These are phyloP conservation scores for Tephrocybe sp. DNA, from an alignment of 768 basidiomycete genomes.

Conservation along the genomic window DNA sequence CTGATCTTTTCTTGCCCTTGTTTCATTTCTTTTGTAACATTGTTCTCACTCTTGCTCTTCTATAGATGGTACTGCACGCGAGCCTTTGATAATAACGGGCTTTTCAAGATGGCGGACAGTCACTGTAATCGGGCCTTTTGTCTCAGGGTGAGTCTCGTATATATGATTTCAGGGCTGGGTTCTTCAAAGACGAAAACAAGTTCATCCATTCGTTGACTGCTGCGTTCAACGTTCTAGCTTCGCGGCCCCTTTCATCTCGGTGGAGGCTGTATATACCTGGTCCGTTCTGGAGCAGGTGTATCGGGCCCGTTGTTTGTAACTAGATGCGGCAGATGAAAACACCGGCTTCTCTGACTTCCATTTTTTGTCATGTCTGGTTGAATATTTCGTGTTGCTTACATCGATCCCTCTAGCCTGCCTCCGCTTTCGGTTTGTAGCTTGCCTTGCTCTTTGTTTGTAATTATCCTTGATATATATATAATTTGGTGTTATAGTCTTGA, in stretches of 20 bases:
- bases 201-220: conserved; percentile 85
- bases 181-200: conserved; percentile 64
- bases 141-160: conserved; percentile 16
- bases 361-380: too few relatives aligned
- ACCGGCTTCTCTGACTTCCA: conserved; percentile 67
- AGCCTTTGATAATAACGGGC: too few relatives aligned
- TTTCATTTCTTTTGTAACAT: not conserved
- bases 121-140: too few relatives aligned
- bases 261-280: conserved; percentile 33
- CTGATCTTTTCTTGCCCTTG: conserved; percentile 39
- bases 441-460: too few relatives aligned
- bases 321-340: conserved; percentile 53
- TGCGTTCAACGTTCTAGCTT: conserved; percentile 32
- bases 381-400: too few relatives aligned
- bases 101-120: too few relatives aligned
- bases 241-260: conserved; percentile 33
- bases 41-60: conserved; percentile 21
- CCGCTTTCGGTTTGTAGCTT: too few relatives aligned
- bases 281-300: conserved; percentile 52
- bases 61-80: too few relatives aligned
- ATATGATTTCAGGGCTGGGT: not conserved
- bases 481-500: too few relatives aligned
- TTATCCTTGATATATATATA: too few relatives aligned
- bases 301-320: conserved; percentile 32
- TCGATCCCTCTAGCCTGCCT: too few relatives aligned